These are phyloP conservation scores for Aphanoascus verrucosus DNA, from an alignment of 2,329 filamentous ascomycete species.

Conservation along the genomic window DNA sequence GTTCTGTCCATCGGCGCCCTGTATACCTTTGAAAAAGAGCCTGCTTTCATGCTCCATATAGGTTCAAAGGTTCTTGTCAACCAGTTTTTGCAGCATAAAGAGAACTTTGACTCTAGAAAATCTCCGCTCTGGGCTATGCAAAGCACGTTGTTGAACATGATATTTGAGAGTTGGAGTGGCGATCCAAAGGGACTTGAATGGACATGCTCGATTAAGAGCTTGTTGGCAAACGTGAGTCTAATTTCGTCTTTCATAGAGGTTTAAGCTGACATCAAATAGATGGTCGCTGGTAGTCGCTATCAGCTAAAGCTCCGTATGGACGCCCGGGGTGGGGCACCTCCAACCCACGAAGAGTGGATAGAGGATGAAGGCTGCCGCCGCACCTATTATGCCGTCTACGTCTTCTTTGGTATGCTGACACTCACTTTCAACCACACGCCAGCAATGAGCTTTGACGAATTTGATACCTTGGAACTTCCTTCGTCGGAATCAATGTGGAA, in stretches of 20 bases:
- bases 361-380: constrained; percentile 93
- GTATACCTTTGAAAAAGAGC: constrained; percentile 93
- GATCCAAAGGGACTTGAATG: constrained; percentile 95
- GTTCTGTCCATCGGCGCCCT: constrained; percentile 91
- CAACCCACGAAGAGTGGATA: constrained; percentile 82
- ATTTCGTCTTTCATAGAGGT: neutral
- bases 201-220: constrained; percentile 97
- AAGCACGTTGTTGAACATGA: constrained; percentile 92
- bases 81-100: constrained; percentile 94
- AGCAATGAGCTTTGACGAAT: constrained; percentile 96
- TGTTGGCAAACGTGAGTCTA: constrained; percentile 63
- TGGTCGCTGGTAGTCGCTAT: constrained; percentile 95
- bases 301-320: constrained; percentile 90
- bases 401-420: constrained; percentile 93
- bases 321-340: constrained; percentile 63
- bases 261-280: constrained; percentile 36
- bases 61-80: constrained; percentile 95
- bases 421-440: constrained; percentile 97
- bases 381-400: constrained; percentile 97
- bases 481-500: constrained; percentile 95
- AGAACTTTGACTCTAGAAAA: constrained; percentile 96
- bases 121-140: constrained; percentile 98
- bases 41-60: constrained; percentile 94
- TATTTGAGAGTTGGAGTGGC: constrained; percentile 98
- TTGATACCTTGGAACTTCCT: constrained; percentile 82